These are phyloP conservation scores for Pinus taeda DNA, from an alignment of 75 land plant species.

Conservation along the genomic window DNA sequence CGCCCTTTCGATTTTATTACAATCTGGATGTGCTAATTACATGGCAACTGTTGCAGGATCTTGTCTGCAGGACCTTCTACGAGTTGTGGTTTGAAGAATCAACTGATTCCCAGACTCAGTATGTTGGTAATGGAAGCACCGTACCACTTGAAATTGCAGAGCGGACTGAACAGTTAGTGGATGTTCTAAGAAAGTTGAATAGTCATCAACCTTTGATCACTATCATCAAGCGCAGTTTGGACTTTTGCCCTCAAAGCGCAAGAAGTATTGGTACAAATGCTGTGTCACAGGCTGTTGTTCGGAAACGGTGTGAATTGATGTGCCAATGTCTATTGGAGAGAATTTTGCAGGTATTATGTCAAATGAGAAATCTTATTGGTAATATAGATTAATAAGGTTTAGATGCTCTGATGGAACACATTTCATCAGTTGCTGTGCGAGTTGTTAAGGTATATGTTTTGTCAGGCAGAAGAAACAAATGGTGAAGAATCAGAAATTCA, in stretches of 20 bases:
- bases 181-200: conserved; percentile 69
- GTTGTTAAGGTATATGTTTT: neutral
- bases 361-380: neutral
- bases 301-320: conserved; percentile 92
- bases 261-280: conserved; percentile 75
- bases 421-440: neutral
- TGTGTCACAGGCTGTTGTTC: conserved; percentile 67
- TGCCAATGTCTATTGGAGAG: conserved; percentile 93
- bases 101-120: conserved; percentile 39
- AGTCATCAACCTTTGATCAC: conserved; percentile 78
- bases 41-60: conserved; percentile 61
- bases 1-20: neutral
- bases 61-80: conserved; percentile 97
- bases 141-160: conserved; percentile 82
- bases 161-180: conserved; percentile 94
- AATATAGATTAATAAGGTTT: neutral
- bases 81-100: conserved; percentile 99
- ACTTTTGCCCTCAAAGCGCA: conserved; percentile 82
- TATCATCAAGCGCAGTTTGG: conserved; percentile 88
- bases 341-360: conserved; percentile 73
- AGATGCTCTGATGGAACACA: neutral
- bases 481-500: conserved; percentile 62
- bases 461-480: conserved; percentile 81
- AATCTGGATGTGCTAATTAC: neutral
- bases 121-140: conserved; percentile 62